A percentile compares a stretch with the other conserved stretches of the same genome.
Conservation (phyloP, 768 basidiomycete species). For the Rhodocollybia butyracea region DNA sequence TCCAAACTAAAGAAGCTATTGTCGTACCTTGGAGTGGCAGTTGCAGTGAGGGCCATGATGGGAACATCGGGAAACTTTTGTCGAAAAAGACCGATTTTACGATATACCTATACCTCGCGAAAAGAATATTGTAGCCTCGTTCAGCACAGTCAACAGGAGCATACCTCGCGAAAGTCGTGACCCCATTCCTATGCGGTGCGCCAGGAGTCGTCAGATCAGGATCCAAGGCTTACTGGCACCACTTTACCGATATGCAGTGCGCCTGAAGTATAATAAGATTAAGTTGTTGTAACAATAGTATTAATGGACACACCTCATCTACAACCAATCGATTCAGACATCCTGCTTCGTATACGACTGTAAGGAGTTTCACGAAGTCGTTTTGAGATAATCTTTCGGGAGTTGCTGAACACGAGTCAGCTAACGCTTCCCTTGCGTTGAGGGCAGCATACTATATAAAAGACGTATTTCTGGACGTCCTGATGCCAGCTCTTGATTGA, state of each 20-base stretch:
- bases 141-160: too few species aligned
- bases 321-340: constrained; percentile 73
- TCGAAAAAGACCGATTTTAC: constrained; percentile 69
- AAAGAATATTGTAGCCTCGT: too few species aligned
- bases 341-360: constrained; percentile 45
- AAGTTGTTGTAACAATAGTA: neutral
- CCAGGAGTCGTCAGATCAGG: neutral
- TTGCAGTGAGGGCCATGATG: constrained; percentile 86
- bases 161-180: constrained; percentile 72
- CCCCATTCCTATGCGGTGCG: constrained; percentile 69
- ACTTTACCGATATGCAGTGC: constrained; percentile 76
- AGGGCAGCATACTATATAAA: constrained; percentile 57
- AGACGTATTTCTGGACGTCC: constrained; percentile 57
- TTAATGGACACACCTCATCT: constrained; percentile 57
- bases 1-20: neutral
- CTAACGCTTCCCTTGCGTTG: neutral
- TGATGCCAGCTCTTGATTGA: constrained; percentile 56
- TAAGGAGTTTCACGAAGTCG: constrained; percentile 52
- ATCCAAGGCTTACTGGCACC: neutral
- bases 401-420: constrained; percentile 45
- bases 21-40: constrained; percentile 66
- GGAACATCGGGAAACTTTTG: constrained; percentile 65
- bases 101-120: too few species aligned
- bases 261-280: constrained; percentile 40
- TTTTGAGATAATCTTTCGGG: constrained; percentile 66